These are phyloP conservation scores for Ilyonectria destructans DNA, from an alignment of 2,329 filamentous ascomycete genomes.

Conservation along the genomic window DNA sequence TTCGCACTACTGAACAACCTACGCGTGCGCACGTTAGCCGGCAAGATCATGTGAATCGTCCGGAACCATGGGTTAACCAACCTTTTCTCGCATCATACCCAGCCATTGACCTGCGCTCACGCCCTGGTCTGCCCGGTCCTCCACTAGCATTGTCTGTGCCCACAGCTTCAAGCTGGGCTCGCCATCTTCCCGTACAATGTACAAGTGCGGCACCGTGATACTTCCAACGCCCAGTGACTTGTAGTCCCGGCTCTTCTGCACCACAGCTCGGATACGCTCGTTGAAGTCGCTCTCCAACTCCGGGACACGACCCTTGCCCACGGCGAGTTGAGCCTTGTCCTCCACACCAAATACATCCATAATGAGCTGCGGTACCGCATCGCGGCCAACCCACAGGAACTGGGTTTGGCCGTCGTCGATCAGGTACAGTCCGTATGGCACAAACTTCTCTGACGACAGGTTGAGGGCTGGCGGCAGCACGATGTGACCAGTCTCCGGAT, in stretches of 20 bases:
- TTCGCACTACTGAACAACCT: slow-evolving; percentile 56
- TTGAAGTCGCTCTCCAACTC: slow-evolving; percentile 97
- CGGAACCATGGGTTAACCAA: slow-evolving; percentile 57
- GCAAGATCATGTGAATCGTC: slow-evolving; percentile 12
- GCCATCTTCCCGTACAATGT: slow-evolving; percentile 94
- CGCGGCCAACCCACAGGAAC: slow-evolving; percentile 96
- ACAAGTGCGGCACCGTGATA: slow-evolving; percentile 93
- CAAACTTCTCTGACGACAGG: slow-evolving; percentile 89
- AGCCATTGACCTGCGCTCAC: slow-evolving; percentile 96
- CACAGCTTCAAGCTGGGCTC: slow-evolving; percentile 96
- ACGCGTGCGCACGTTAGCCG: slow-evolving; percentile 36
- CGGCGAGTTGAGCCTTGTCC: slow-evolving; percentile 87
- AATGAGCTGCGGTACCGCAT: slow-evolving; percentile 91
- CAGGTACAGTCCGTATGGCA: slow-evolving; percentile 92
- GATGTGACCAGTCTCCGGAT: slow-evolving; percentile 90
- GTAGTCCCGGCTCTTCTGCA: slow-evolving; percentile 94
- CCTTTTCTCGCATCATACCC: slow-evolving; percentile 94
- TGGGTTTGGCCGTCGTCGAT: slow-evolving; percentile 98
- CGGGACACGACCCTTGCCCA: slow-evolving; percentile 91
- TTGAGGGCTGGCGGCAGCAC: slow-evolving; percentile 88
- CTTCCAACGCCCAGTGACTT: slow-evolving; percentile 90
- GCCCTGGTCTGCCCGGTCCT: slow-evolving; percentile 94
- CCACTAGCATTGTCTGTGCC: slow-evolving; percentile 96
- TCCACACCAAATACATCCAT: slow-evolving; percentile 91
- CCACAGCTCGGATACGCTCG: slow-evolving; percentile 89